Conservation (phyloP, 2,329 filamentous ascomycete species). For the Calonectria honghensis region DNA sequence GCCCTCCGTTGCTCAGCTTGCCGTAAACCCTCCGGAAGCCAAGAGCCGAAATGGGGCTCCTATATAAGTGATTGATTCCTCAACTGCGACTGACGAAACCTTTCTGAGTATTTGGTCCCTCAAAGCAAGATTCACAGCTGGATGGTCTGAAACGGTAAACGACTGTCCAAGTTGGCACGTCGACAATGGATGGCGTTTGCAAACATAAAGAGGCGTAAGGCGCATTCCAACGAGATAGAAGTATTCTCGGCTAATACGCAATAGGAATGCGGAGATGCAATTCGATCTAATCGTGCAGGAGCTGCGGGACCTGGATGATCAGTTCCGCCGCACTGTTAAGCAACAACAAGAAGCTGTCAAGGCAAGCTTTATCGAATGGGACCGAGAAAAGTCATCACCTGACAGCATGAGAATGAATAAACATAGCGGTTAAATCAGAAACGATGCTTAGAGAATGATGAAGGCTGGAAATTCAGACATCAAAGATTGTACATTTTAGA, state of each 20-base stretch:
- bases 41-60: too few species aligned
- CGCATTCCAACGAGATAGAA: neutral
- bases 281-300: neutral
- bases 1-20: neutral
- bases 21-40: neutral
- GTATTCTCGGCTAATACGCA: neutral
- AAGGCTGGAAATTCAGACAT: neutral
- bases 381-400: neutral
- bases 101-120: neutral
- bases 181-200: neutral
- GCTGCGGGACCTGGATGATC: slow-evolving; percentile 11
- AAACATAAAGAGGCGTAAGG: neutral
- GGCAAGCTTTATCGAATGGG: slow-evolving; percentile 17
- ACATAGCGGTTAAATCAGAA: too few species aligned
- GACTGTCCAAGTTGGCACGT: neutral
- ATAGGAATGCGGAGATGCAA: neutral
- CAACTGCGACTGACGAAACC: neutral
- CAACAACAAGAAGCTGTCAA: slow-evolving; percentile 13
- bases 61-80: slow-evolving; percentile 13
- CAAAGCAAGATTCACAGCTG: neutral
- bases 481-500: neutral
- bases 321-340: slow-evolving; percentile 8
- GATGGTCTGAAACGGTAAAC: neutral
- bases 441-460: too few species aligned
- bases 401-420: neutral